A percentile compares a stretch with the other conserved stretches of the same genome.
Evolutionary conservation across 805 yeast species (phyloP).

Genomic region (Suhomyces sp.): DNA sequence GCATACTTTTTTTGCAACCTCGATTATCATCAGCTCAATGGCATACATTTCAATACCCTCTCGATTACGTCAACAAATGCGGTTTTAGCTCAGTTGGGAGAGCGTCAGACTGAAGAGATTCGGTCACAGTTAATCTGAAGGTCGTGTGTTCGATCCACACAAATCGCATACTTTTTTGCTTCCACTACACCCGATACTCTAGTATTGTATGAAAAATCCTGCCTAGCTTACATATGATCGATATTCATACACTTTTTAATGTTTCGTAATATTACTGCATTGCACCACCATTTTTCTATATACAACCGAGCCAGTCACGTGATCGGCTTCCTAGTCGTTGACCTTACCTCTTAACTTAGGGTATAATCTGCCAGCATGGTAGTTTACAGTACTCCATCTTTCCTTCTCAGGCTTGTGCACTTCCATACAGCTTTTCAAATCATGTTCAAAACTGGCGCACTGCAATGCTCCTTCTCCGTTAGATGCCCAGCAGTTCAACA

Average conservation of each 20-base stretch:
- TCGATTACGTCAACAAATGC: conserved; percentile 12
- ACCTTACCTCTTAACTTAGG: conserved; percentile 51
- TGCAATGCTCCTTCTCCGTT: conserved; percentile 76
- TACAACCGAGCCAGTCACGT: background rate
- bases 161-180: conserved; percentile 21
- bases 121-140: conserved; percentile 51
- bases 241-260: background rate
- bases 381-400: conserved; percentile 46
- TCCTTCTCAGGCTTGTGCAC: conserved; percentile 39
- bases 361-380: conserved; percentile 54
- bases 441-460: conserved; percentile 64
- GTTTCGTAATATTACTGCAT: background rate
- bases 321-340: conserved; percentile 25
- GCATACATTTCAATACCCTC: background rate
- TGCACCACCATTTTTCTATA: background rate
- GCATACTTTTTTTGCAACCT: conserved; percentile 33
- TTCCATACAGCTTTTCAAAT: conserved; percentile 74
- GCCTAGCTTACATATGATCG: background rate
- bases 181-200: background rate
- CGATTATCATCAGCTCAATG: background rate
- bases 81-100: conserved; percentile 41
- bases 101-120: conserved; percentile 37
- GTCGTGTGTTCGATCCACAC: conserved; percentile 56
- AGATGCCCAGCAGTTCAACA: conserved; percentile 95
- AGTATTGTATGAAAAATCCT: background rate